A percentile compares a stretch with the other conserved stretches of the same genome.
Evolutionary conservation across 805 yeast species (phyloP).

Genomic region (Kodamaea neixiangensis): DNA sequence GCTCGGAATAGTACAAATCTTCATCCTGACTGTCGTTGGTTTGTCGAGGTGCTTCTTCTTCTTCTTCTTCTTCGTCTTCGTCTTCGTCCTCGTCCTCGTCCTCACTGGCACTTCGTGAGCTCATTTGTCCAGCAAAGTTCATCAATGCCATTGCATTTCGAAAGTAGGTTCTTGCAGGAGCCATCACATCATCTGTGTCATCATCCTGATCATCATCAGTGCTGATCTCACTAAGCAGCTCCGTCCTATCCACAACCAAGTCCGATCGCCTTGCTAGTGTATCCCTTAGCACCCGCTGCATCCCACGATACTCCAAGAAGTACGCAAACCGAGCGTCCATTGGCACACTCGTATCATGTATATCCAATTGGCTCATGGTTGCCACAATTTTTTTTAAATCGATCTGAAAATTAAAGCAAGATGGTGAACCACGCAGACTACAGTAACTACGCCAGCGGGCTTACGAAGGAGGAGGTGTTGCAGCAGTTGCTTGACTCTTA

Average conservation of each 20-base stretch:
- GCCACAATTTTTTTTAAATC: background rate
- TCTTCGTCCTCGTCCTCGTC: constrained; percentile 4
- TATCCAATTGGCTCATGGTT: constrained; percentile 2
- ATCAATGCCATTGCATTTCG: constrained; percentile 2
- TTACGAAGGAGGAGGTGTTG: constrained; percentile 54
- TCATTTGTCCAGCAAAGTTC: background rate
- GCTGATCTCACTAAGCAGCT: no score
- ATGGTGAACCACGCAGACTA: constrained; percentile 68
- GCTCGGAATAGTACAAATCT: constrained; percentile 11
- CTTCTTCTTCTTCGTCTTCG: background rate
- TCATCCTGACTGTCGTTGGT: constrained; percentile 10
- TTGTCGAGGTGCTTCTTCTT: background rate
- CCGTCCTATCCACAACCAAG: no score
- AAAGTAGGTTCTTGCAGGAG: constrained; percentile 1
- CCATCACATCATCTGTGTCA: background rate
- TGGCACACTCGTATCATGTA: background rate
- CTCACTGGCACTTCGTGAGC: background rate
- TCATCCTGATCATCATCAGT: background rate
- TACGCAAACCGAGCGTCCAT: constrained; percentile 1
- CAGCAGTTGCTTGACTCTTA: constrained; percentile 61
- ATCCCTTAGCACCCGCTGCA: constrained; percentile 7
- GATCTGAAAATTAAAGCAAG: background rate
- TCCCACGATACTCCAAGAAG: constrained; percentile 14
- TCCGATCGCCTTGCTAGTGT: background rate
- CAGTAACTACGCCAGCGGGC: constrained; percentile 47